These are phyloP conservation scores for Corylus avellana DNA, from an alignment of 306 rosid species.

Conservation along the genomic window DNA sequence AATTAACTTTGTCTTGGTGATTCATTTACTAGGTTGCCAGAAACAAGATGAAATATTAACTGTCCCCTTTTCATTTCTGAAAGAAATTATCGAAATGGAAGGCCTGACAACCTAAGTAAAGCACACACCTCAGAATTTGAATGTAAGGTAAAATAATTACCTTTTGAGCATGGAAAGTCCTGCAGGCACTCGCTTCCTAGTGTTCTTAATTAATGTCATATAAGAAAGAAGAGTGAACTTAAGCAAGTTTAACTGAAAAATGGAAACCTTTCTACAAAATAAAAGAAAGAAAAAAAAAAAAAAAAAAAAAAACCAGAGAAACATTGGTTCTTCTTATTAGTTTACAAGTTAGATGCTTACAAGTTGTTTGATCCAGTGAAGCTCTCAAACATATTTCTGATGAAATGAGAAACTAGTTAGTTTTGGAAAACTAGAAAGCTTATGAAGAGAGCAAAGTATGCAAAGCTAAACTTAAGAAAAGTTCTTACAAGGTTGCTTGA, in stretches of 20 bases:
- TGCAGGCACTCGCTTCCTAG: not conserved
- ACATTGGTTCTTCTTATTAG: not conserved
- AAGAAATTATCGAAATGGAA: not conserved
- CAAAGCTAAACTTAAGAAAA: not conserved
- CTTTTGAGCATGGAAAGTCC: constrained; percentile 18
- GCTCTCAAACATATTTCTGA: constrained; percentile 30
- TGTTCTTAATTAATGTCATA: not conserved
- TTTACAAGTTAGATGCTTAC: constrained; percentile 13
- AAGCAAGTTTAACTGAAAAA: not conserved
- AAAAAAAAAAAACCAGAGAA: too few relatives aligned
- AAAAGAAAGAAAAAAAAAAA: too few relatives aligned
- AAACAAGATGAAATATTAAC: not conserved
- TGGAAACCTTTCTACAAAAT: too few relatives aligned
- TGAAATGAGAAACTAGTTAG: not conserved
- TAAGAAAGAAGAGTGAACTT: not conserved
- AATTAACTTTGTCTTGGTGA: too few relatives aligned
- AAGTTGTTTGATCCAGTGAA: not conserved
- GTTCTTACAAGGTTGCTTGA: too few relatives aligned
- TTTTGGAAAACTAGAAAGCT: not conserved
- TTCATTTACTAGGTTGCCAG: too few relatives aligned
- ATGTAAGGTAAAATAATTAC: not conserved
- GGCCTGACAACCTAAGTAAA: not conserved
- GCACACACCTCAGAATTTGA: not conserved
- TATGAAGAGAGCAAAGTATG: not conserved
- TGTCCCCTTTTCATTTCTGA: not conserved